A percentile compares a stretch with the other conserved stretches of the same genome.
These are phyloP conservation scores for Gelatoporia subvermispora DNA, from an alignment of 768 basidiomycete genomes.

Conservation along the genomic window DNA sequence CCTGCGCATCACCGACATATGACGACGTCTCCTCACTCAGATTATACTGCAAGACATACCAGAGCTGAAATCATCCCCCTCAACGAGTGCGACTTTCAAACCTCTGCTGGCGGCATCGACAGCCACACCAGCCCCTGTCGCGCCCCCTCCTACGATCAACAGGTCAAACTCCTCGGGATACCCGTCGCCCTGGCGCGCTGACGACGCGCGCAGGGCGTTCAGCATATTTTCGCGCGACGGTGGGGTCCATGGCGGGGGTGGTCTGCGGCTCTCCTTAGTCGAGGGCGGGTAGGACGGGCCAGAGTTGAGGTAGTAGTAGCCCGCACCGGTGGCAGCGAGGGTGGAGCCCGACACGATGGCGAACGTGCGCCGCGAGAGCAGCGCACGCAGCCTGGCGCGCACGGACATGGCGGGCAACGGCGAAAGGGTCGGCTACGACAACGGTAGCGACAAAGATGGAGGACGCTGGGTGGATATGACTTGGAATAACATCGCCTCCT, in stretches of 20 bases:
- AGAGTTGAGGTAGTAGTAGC: constrained; percentile 71
- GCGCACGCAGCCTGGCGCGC: constrained; percentile 5
- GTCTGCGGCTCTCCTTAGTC: constrained; percentile 61
- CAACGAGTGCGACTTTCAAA: constrained; percentile 88
- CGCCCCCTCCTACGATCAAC: constrained; percentile 88
- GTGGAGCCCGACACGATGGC: constrained; percentile 50
- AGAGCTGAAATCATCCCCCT: constrained; percentile 86
- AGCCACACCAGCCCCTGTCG: constrained; percentile 95
- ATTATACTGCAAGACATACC: constrained; percentile 38
- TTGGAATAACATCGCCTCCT: no score
- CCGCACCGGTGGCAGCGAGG: constrained; percentile 46
- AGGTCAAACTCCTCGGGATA: constrained; percentile 60
- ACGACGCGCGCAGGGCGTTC: constrained; percentile 45
- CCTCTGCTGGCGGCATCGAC: constrained; percentile 92
- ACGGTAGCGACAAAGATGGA: no score
- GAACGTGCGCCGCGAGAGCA: constrained; percentile 56
- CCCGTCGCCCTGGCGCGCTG: constrained; percentile 28
- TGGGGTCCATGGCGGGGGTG: constrained; percentile 77
- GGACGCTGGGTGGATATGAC: no score
- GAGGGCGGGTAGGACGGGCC: constrained; percentile 64
- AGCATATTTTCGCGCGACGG: constrained; percentile 68
- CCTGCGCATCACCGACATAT: constrained; percentile 38
- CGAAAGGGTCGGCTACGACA: no score
- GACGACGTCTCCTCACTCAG: background rate
- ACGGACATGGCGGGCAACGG: no score